Base-by-base conservation (phyloP, 441 rosid species). In the Bruguiera hainesii region DNA sequence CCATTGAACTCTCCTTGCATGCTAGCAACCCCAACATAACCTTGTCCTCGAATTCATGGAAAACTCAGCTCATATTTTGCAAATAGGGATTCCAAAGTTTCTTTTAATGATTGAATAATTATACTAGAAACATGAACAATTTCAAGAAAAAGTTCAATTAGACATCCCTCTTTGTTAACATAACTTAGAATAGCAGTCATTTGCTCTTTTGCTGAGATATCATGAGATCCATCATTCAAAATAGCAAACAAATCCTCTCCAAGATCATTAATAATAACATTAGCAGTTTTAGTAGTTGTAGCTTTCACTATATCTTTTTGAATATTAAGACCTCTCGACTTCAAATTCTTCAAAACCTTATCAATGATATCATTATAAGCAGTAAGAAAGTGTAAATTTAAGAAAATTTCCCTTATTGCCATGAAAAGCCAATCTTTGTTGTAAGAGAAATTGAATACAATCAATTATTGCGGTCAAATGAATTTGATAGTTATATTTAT, bases 211-310 rank as follows among this genome's bases (percentile, higher is more conserved):
- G 55, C 21, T 2, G 39, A 52, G 16, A 66, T 13, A 66, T 66
- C 56, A 39, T 20, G 42, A 39, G 63, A 55, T 33, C 39, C 63
- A 56, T 70, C 31, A 63, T 56, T 20, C 26, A 70, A 29, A 15
- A 56, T 9, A 1, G 57, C 39, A 56, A 70, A 70, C 1, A 55
- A 48, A 16, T 10, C 61, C 55, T 39, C 73, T 26, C 6, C 56
- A 19, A 63, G 28, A 46, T 70, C 68, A 39, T 5, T 8, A 31
- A 55, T 28, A 56, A 70, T 70, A 46, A 11, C 64, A 55, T 51
- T 60, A 13, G 35, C 42, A 20, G 53, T 62, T 46, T 62, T 52
- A 39, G 18, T 25, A 26, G 33, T 52, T 39, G 7, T 18, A 23
- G 31, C 65, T 9, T 19, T 39, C 7, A 42, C 23, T 9, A 21